Base-by-base conservation (phyloP, 768 basidiomycete genomes). In the Trametes maxima region DNA sequence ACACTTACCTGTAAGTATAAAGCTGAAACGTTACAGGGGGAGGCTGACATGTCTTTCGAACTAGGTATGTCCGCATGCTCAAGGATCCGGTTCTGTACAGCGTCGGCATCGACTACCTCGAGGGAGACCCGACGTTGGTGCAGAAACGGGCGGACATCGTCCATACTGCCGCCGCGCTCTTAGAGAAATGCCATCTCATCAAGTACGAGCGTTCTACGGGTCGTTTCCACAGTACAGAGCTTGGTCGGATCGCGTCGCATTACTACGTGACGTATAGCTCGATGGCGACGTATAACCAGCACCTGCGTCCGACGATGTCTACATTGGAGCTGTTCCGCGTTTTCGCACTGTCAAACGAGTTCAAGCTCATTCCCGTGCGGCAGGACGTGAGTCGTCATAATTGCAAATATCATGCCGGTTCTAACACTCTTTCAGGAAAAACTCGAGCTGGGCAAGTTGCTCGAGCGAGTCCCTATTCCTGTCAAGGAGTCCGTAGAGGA, bases 401-500 rank as follows among this genome's bases (percentile, higher is more conserved):
- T 14, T 28, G 36, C 3, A 14, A 44, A n/a, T 33, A 8, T 2
- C 16, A 11, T 5, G 11, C 52, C 14, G 36, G 66, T 57, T 35
- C 36, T 67, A 4, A 51, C 55, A 7, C 16, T 3, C 60, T 50
- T 43, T 5, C 72, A 83, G 76, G 92, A 94, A 75, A 97, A 96
- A 71, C 80, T 95, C 4, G 95, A 98, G 69, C 81, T 97, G 16
- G 83, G 86, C 5, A 95, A 95, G 69, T 79, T 98, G 8, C 78
- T 98, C 45, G 96, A 99, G 70, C 84, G 94, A 1, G 96, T 98
- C 0, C 96, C 96, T 1, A 95, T 99, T 45, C 97, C 97, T 0
- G 90, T 98, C 67, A 98, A 98, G 75, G 97, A 99, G 75, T 82
- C 87, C 52, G 94, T 96, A 5, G 96, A 99, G 60, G 96, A 99